A percentile compares a stretch with the other conserved stretches of the same genome.
Evolutionary conservation across 2,329 filamentous ascomycete species (phyloP).

Genomic region (Magnaporthales sp.): DNA sequence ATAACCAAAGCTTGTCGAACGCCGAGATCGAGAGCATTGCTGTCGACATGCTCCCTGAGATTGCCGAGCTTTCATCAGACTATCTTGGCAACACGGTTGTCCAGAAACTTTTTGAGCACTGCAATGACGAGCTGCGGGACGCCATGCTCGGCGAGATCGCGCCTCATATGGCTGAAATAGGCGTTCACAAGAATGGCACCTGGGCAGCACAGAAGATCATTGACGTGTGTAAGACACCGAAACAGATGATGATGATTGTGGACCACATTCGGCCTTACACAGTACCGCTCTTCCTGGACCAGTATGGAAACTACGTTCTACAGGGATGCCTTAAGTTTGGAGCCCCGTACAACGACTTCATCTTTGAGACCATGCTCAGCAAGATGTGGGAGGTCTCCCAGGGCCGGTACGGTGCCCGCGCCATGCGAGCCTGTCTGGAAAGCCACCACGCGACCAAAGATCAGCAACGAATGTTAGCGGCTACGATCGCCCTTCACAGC

Average conservation of each 20-base stretch:
- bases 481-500: constrained; percentile 91
- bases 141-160: constrained; percentile 84
- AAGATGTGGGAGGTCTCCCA: constrained; percentile 90
- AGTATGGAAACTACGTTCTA: constrained; percentile 97
- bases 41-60: constrained; percentile 89
- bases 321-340: constrained; percentile 94
- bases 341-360: constrained; percentile 84
- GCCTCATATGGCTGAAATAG: constrained; percentile 90
- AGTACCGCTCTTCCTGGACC: constrained; percentile 87
- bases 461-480: constrained; percentile 90
- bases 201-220: constrained; percentile 99
- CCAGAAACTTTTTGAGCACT: constrained; percentile 96
- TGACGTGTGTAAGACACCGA: constrained; percentile 79
- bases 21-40: constrained; percentile 90
- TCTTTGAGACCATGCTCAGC: constrained; percentile 95
- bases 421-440: constrained; percentile 94
- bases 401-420: constrained; percentile 86
- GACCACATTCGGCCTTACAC: constrained; percentile 79
- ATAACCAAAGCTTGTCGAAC: constrained; percentile 81
- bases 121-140: constrained; percentile 82
- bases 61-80: constrained; percentile 88
- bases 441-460: constrained; percentile 93
- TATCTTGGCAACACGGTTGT: constrained; percentile 99
- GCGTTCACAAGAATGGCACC: constrained; percentile 97
- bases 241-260: constrained; percentile 78